Base-by-base conservation (phyloP, 2,329 filamentous ascomycete genomes). In the Curvularia spicifera region DNA sequence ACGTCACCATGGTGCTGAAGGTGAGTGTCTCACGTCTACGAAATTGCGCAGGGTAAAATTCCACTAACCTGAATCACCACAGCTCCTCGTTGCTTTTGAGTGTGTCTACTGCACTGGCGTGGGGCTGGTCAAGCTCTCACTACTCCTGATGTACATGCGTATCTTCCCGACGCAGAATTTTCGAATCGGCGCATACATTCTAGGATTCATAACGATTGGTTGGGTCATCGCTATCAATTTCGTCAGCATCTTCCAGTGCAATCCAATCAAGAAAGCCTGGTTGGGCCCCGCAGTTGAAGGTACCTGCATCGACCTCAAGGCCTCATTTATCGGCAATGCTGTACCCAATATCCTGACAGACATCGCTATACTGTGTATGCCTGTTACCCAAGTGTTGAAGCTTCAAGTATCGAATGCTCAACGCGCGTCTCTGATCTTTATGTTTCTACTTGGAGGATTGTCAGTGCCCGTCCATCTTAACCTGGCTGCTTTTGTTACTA, bases 111-210 rank as follows among this genome's bases (percentile, higher is more conserved):
- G 76, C 26, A 82, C 76, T 65, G 82, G 81, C 29, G 70, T 83
- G 3, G 80, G 78, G 39, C 78, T 81, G 72, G 81, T 82, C n/a
- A 85, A 84, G 62, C 53, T 83, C 13, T 79, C 79, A 50, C 73
- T 85, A 22, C 65, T 85, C 44, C 69, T 83, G 42, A 83, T 85
- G 81, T 84, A 84, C 72, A 78, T 78, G 64, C 81, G 82, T 65
- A 82, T 85, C 61, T 85, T 85, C 67, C 80, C 74, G 20, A 71
- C 80, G 4, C 72, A 73, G 0, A 76, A 75, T 56, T 80, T 84
- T 59, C 78, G 78, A 63, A 78, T 72, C 57, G 77, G 77, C 65
- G 76, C 77, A 1, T 78, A 76, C 64, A 65, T 71, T 2, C 74
- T 84, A 5, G 79, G 77, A 8, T 58, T 63, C 15, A 78, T 85